Evolutionary conservation across 2,329 filamentous ascomycete species (phyloP), one percentile per base, ranked within the genome.

Genomic region (Diaporthe nobilis): DNA sequence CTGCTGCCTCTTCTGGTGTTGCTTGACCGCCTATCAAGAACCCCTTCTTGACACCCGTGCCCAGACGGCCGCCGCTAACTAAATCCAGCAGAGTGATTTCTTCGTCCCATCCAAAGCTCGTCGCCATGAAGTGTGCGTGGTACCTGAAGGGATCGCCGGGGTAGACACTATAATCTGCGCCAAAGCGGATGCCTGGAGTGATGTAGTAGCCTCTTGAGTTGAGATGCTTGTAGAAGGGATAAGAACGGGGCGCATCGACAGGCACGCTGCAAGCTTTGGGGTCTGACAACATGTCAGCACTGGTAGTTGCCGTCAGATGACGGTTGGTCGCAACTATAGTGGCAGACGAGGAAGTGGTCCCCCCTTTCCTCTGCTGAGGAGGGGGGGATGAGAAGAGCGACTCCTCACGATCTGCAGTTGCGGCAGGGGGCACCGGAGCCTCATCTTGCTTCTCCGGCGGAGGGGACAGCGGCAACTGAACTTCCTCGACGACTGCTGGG

Each of bases 1-100:
- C 58, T 55, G 7, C 25, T 31, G 79, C 79, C 37, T 80, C 77
- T 17, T 81, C 82, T 22, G 80, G 78, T 63, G 84, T 81, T 72
- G 89, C 86, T 79, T 90, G 88, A 0, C 95, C 95, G 9, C 96
- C 96, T 75, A 99, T 89, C 72, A 99, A 86, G 80, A 95, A 98
- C 0, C 95, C 94, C 85, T 99, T 99, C 88, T 99, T 99, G 28
- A 98, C 97, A 68, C 95, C 95, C 2, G 97, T 98, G 0, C 96
- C 97, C 77, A 99, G 84, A 79, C 97, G 90, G 7, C 97, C 97
- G 10, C 95, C 95, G 28, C 92, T 94, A 22, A 98, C 93, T 20
- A 99, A 87, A 79, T 98, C 94, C 79, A 98, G 89, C 81, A 98
- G 87, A 51, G 94, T 90, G 74, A 99, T 93, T 79, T 95, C 92